Evolutionary conservation across 73 alveolate species (phyloP), one percentile per base, ranked within the genome.

Genomic region (Symbiodinium pilosum): DNA sequence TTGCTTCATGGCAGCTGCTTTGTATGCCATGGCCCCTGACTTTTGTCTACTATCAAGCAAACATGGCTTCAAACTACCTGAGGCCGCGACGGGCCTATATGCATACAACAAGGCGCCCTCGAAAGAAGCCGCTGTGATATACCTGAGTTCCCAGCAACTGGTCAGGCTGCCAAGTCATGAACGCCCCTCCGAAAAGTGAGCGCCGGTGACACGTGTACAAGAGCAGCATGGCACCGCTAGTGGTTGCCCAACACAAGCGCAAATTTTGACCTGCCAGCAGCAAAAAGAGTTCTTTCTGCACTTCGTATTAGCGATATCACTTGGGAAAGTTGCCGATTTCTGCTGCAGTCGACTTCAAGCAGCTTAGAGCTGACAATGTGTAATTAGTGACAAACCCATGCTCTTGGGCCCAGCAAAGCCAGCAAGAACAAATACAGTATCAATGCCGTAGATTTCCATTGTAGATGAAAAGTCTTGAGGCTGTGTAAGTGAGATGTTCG

Each of bases 1-100:
- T 77, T 91, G 97, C 97, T 91, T 39, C 81, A 91, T 91, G 97
- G 97, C 97, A 18, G 97, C 97, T 32, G 97, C 89, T 26, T 52
- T 91, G 42, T 91, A 91, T 68, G 97, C 52, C 24, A 16, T 87
- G 69, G 43, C 24, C 39, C 89, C 89, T 36, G 59, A 86, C 40
- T 36, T 1, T 32, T 2, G 26, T 36, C n/a, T 43, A 34, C 41
- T 38, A 24, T 5, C 20, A 4, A 26, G 75, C 43, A 42, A 43
- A 84, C 68, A 12, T 20, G 9, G 41, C 9, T 38, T 3, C 73
- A 26, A 56, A 26, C 21, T 26, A 32, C 5, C 43, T 20, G 89
- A 91, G 97, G 97, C 97, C 71, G 97, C 30, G 51, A 91, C 97
- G 71, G 87, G 87, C 8, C 51, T 91, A 36, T 91, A 68, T 43